Percentiles rank a stretch among this genome's conserved stretches.
phyloP scores from a whole-genome alignment of 2,329 filamentous ascomycete genomes.

The Cadophora sp. region DNA sequence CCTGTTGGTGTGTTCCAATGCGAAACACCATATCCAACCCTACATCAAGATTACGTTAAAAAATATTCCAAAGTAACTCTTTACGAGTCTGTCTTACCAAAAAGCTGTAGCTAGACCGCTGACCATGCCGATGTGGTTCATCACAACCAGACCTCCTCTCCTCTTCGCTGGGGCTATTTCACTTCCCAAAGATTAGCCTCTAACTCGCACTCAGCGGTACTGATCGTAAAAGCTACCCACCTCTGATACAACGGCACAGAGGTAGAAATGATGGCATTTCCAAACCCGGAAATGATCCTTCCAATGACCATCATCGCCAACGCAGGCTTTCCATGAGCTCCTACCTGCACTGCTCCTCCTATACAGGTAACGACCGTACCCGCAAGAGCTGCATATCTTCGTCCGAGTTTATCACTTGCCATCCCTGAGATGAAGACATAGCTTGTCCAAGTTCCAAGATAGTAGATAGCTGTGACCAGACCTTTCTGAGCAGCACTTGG shows the following conservation, averaged over 20 bases:
- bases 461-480: slow-evolving; percentile 63
- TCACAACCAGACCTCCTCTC: slow-evolving; percentile 61
- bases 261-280: slow-evolving; percentile 61
- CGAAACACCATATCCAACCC: slow-evolving; percentile 62
- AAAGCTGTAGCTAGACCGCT: slow-evolving; percentile 60
- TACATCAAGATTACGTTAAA: slow-evolving; percentile 36
- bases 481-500: slow-evolving; percentile 56
- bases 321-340: slow-evolving; percentile 50
- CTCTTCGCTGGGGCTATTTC: slow-evolving; percentile 61
- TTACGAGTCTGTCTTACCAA: slow-evolving; percentile 49
- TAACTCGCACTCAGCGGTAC: not conserved
- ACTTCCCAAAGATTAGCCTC: slow-evolving; percentile 43
- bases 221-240: slow-evolving; percentile 40
- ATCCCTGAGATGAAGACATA: slow-evolving; percentile 62
- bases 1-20: slow-evolving; percentile 57
- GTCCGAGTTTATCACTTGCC: slow-evolving; percentile 57
- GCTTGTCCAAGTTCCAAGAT: slow-evolving; percentile 61
- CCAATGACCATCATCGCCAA: slow-evolving; percentile 58
- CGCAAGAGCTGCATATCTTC: slow-evolving; percentile 56
- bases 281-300: slow-evolving; percentile 58
- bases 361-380: slow-evolving; percentile 55
- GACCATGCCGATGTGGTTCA: slow-evolving; percentile 66
- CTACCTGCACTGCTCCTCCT: slow-evolving; percentile 57
- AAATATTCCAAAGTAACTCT: not conserved
- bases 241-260: slow-evolving; percentile 65